Conservation (phyloP, 2,329 filamentous ascomycete genomes). For the Pseudogymnoascus pannorum region DNA sequence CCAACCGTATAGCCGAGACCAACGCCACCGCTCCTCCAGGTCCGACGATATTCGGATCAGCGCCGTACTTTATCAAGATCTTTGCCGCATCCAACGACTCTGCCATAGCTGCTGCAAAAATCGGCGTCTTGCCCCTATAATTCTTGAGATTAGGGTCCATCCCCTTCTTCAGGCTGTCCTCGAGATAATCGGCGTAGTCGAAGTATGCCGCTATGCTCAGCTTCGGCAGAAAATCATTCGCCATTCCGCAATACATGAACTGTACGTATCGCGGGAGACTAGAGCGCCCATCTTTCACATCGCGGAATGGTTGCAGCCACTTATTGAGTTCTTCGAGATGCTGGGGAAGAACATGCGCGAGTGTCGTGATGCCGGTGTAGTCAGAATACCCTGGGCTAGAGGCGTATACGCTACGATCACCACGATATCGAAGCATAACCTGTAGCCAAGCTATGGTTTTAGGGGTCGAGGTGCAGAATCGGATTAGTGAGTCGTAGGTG, state of each 20-base stretch:
- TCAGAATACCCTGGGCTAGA: background rate
- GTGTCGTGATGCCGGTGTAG: background rate
- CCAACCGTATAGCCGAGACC: background rate
- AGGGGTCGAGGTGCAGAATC: background rate
- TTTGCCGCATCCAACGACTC: background rate
- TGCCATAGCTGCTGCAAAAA: background rate
- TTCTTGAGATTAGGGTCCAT: background rate
- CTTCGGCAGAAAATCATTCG: background rate
- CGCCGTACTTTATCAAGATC: background rate
- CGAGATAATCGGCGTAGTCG: background rate
- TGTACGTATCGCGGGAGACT: background rate
- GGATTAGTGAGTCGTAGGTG: background rate
- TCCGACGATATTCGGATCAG: background rate
- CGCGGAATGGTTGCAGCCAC: background rate
- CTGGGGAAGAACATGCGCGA: background rate
- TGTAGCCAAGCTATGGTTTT: background rate
- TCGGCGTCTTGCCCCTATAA: background rate
- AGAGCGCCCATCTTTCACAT: background rate
- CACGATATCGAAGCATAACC: background rate
- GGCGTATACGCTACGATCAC: background rate
- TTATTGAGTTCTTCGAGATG: background rate
- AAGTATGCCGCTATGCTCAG: background rate
- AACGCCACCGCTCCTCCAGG: background rate
- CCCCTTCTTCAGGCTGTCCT: background rate
- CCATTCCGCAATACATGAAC: background rate